A percentile compares a stretch with the other conserved stretches of the same genome.
Evolutionary conservation across 257 asterid genomes (phyloP).

Genomic region (Plectranthus barbatus): DNA sequence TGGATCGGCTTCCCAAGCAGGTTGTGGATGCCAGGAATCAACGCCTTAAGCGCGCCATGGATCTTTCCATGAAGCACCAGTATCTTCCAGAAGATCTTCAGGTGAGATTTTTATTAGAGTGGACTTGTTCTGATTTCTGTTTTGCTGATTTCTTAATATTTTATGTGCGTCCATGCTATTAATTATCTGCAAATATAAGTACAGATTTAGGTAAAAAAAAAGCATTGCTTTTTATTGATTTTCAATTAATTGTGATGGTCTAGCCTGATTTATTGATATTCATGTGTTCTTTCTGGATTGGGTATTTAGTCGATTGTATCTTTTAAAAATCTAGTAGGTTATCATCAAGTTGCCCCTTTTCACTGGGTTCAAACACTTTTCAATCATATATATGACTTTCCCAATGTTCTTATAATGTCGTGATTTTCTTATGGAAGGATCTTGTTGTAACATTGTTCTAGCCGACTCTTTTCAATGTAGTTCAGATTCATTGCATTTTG

Average conservation of each 20-base stretch:
- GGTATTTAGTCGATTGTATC: not conserved
- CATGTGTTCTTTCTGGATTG: not conserved
- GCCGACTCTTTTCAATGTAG: not conserved
- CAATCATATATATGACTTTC: not conserved
- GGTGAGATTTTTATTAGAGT: slow-evolving; percentile 26
- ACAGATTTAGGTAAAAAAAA: not conserved
- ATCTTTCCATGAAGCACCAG: slow-evolving; percentile 85
- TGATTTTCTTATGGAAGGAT: not conserved
- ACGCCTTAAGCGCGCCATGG: slow-evolving; percentile 84
- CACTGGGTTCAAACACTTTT: not conserved
- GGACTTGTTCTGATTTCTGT: not conserved
- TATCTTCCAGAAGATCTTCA: slow-evolving; percentile 63
- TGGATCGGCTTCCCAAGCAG: slow-evolving; percentile 75
- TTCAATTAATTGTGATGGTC: not conserved
- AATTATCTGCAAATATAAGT: not conserved
- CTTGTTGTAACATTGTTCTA: not conserved
- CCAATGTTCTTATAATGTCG: not conserved
- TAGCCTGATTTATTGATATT: not conserved
- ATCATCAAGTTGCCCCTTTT: not conserved
- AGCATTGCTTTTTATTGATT: not conserved
- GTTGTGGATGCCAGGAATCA: slow-evolving; percentile 81
- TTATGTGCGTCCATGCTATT: not conserved
- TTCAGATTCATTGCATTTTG: not conserved
- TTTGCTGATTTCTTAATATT: not conserved
- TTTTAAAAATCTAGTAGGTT: not conserved